Conservation (phyloP, 805 yeast species). For the Metschnikowia arizonensis region DNA sequence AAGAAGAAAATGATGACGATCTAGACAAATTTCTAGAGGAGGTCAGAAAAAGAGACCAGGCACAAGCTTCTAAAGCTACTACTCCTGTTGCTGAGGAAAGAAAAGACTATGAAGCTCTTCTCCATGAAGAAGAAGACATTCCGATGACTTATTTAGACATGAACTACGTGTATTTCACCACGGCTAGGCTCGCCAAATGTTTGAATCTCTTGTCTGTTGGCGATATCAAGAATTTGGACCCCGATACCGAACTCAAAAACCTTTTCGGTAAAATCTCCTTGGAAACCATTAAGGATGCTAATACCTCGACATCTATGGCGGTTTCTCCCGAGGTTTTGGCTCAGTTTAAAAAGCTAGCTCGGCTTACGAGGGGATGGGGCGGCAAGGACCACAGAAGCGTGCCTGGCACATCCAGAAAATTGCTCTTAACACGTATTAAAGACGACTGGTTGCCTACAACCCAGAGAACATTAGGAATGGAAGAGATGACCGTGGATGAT, state of each 20-base stretch:
- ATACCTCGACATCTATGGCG: conserved; percentile 65
- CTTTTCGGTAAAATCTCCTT: conserved; percentile 68
- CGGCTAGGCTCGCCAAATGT: conserved; percentile 38
- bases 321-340: conserved; percentile 64
- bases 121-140: conserved; percentile 24
- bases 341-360: conserved; percentile 55
- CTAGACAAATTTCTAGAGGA: conserved; percentile 53
- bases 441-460: conserved; percentile 79
- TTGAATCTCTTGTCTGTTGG: conserved; percentile 41
- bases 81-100: conserved; percentile 9
- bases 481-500: conserved; percentile 42
- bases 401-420: conserved; percentile 70
- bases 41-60: conserved; percentile 25
- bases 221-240: conserved; percentile 55
- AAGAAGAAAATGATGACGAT: conserved; percentile 47
- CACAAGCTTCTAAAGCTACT: conserved; percentile 11
- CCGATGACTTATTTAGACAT: conserved; percentile 41
- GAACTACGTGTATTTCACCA: conserved; percentile 45
- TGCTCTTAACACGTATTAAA: conserved; percentile 64
- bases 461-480: conserved; percentile 58
- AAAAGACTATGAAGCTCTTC: conserved; percentile 21
- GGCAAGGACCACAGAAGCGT: conserved; percentile 69
- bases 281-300: conserved; percentile 70
- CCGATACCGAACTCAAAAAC: conserved; percentile 67
- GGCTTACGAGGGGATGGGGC: conserved; percentile 76